Conservation (phyloP, 192 early-diverging fungal genomes). For the Coemansia sp. region DNA sequence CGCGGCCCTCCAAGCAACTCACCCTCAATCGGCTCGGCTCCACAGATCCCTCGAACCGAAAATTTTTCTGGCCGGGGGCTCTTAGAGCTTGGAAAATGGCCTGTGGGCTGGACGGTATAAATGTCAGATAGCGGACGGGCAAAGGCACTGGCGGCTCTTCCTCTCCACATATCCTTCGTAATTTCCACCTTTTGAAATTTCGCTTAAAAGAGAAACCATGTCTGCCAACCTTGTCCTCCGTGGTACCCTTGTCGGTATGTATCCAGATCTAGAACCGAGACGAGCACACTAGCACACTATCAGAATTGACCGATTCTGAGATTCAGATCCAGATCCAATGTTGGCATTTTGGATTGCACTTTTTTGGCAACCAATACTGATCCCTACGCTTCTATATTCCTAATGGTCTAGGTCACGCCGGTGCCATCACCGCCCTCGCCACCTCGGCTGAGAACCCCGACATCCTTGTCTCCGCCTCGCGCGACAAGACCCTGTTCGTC, state of each 20-base stretch:
- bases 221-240: constrained; percentile 56
- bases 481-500: constrained; percentile 99
- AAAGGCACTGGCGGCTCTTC: neutral
- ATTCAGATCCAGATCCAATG: neutral
- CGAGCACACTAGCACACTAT: neutral
- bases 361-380: neutral
- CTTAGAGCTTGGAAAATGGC: neutral
- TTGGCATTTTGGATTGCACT: neutral
- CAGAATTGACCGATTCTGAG: neutral
- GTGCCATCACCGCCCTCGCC: constrained; percentile 96
- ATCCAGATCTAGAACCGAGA: constrained; percentile 5
- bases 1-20: neutral
- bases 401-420: constrained; percentile 67
- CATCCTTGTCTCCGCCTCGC: constrained; percentile 95
- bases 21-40: constrained; percentile 9
- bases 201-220: constrained; percentile 27
- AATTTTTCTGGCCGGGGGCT: constrained; percentile 27
- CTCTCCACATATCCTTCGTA: constrained; percentile 12
- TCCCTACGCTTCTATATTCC: neutral
- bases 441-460: constrained; percentile 95
- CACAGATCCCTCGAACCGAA: constrained; percentile 28
- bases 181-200: constrained; percentile 8
- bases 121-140: constrained; percentile 5
- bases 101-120: constrained; percentile 3
- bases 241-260: constrained; percentile 53